Evolutionary conservation across 1,139 yeast species (phyloP).

Genomic region (Geotrichum bryndzae): DNA sequence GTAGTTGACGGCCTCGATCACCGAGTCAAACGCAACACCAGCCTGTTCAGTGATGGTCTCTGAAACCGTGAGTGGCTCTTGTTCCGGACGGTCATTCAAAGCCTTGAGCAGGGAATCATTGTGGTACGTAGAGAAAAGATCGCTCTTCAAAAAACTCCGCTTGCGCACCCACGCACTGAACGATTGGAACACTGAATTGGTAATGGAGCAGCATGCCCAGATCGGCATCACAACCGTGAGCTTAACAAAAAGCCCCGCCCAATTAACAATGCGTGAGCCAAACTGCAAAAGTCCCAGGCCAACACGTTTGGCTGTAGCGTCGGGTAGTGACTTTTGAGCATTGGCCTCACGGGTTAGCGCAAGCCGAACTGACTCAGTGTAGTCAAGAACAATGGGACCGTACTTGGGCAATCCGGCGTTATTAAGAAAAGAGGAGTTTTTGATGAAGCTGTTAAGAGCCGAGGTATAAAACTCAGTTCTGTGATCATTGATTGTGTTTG

Average conservation of each 20-base stretch:
- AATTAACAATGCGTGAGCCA: constrained; percentile 13
- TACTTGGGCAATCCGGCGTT: constrained; percentile 48
- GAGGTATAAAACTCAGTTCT: constrained; percentile 81
- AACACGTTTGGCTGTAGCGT: background rate
- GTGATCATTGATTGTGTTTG: constrained; percentile 71
- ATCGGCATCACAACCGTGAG: constrained; percentile 30
- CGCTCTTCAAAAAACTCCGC: constrained; percentile 15
- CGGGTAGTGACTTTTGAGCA: background rate
- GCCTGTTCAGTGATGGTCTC: constrained; percentile 45
- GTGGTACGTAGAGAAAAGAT: constrained; percentile 1
- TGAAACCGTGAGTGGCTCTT: constrained; percentile 17
- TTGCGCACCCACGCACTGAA: constrained; percentile 25
- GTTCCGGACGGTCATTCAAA: background rate
- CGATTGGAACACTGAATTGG: constrained; percentile 32
- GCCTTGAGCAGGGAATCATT: constrained; percentile 10
- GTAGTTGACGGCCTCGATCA: constrained; percentile 28
- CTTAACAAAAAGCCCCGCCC: constrained; percentile 21
- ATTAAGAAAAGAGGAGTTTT: constrained; percentile 29
- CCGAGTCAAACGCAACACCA: constrained; percentile 44
- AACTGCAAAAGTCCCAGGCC: constrained; percentile 12
- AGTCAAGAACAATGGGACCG: constrained; percentile 42
- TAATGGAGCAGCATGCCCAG: constrained; percentile 34
- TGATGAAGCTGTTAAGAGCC: constrained; percentile 66
- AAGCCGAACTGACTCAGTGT: constrained; percentile 1
- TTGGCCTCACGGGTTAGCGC: constrained; percentile 1